Evolutionary conservation across 768 basidiomycete genomes (phyloP).

Genomic region (Thelephora aurantiotincta): DNA sequence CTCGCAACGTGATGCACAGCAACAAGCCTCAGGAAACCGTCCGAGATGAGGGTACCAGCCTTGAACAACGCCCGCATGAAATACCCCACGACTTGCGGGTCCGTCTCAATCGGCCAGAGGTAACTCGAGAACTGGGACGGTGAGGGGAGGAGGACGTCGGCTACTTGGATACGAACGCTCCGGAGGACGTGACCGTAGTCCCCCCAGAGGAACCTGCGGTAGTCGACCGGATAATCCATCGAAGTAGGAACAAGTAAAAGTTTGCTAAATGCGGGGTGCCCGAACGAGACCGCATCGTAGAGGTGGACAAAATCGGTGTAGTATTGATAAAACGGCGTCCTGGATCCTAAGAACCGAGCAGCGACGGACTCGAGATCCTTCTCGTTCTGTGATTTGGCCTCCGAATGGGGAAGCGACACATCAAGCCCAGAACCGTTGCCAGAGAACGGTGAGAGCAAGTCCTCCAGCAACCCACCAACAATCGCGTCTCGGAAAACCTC

Average conservation of each 20-base stretch:
- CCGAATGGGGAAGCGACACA: conserved; percentile 10
- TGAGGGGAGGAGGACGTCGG: conserved; percentile 37
- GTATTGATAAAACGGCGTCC: conserved; percentile 83
- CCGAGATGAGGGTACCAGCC: conserved; percentile 15
- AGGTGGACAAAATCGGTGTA: conserved; percentile 84
- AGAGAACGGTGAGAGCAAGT: conserved; percentile 43
- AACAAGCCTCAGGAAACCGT: conserved; percentile 50
- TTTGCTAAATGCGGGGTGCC: conserved; percentile 58
- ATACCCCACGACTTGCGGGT: conserved; percentile 43
- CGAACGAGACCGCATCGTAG: conserved; percentile 88
- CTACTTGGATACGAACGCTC: conserved; percentile 37
- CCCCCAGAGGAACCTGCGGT: conserved; percentile 71
- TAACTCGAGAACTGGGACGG: conserved; percentile 31
- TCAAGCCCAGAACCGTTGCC: conserved; percentile 17
- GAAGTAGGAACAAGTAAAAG: conserved; percentile 67
- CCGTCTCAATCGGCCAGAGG: conserved; percentile 57
- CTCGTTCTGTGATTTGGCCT: neutral
- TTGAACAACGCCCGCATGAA: conserved; percentile 43
- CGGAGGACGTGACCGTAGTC: conserved; percentile 59
- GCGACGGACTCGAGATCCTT: conserved; percentile 39
- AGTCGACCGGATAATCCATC: conserved; percentile 69
- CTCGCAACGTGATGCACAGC: conserved; percentile 71
- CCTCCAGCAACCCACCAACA: conserved; percentile 44
- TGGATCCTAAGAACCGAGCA: conserved; percentile 40
- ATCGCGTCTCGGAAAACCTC: conserved; percentile 74